Conservation (phyloP, 495 filamentous ascomycete genomes). For the Bacidia gigantensis region DNA sequence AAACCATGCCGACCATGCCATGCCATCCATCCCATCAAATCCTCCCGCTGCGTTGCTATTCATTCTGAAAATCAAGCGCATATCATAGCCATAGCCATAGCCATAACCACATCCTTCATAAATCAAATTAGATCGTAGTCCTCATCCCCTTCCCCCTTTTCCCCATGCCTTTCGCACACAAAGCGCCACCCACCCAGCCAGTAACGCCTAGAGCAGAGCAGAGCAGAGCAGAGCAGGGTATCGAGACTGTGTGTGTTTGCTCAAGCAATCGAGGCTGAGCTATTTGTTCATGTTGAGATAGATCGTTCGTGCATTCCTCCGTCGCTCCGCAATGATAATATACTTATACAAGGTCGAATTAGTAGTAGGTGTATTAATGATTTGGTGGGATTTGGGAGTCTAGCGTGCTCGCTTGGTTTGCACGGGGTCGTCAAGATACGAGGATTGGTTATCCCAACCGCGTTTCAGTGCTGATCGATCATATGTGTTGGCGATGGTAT, state of each 20-base stretch:
- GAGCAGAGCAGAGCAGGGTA: too few relatives aligned
- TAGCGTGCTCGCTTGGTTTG: conserved; percentile 15
- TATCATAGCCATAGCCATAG: too few relatives aligned
- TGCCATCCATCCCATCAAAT: too few relatives aligned
- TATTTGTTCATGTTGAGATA: not conserved
- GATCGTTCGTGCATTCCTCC: too few relatives aligned
- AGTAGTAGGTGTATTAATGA: not conserved
- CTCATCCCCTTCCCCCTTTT: too few relatives aligned
- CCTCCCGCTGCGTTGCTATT: not conserved
- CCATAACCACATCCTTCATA: not conserved
- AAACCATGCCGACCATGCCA: too few relatives aligned
- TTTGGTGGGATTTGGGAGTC: not conserved
- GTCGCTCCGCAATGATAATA: too few relatives aligned
- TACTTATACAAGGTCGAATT: conserved; percentile 1
- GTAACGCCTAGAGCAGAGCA: too few relatives aligned
- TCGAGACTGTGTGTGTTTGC: not conserved
- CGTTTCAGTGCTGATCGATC: conserved; percentile 62
- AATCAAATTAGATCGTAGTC: not conserved
- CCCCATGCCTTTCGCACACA: too few relatives aligned
- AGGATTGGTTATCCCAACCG: conserved; percentile 42
- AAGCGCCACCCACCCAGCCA: not conserved
- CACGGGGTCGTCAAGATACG: conserved; percentile 5
- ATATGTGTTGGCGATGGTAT: conserved; percentile 81
- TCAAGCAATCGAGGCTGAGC: not conserved
- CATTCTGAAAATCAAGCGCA: not conserved